Base-by-base conservation (phyloP, 257 asterid genomes). In the Solanum sejunctum region DNA sequence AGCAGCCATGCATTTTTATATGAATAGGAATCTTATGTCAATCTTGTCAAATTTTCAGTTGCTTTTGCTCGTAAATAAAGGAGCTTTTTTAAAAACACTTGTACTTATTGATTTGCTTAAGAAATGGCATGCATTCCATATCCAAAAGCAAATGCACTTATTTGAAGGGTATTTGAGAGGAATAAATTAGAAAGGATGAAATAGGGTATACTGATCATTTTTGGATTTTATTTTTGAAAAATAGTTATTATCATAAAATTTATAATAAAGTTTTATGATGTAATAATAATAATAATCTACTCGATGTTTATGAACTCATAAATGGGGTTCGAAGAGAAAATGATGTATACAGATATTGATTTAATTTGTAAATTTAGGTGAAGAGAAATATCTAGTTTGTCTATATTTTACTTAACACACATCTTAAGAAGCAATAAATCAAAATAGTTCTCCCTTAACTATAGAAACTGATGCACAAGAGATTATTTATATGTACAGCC, bases 71-170 rank as follows among this genome's bases (percentile, higher is more conserved):
- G 57, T 64, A 70, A 41, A 61, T 8, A 81, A 84, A 47, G 81
- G 28, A 69, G 12, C 64, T 56, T 83, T 84, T 58, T 84, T 82
- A 11, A 36, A 36, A 36, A 36, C 41, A 36, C 5, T 23, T 54
- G 71, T 23, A 36, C 61, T 57, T 73, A 41, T 67, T 61, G 41
- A 63, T 16, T n/a, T 85, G 56, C 67, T 81, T 84, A 85, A 81
- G 89, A 86, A 82, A 75, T 64, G 85, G 88, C 89, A 88, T 87
- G 90, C 90, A 88, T 89, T 83, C 80, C 86, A 43, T 87, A 86
- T 23, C 75, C 54, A 88, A 87, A 91, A 70, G 94, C 89, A 88
- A 90, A 90, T 87, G 93, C 93, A 90, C 93, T 32, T 67, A 32
- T 32, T 15, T 66, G 45, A 64, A 26, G 72, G 36, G 28, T 26